phyloP scores from a whole-genome alignment of 2,329 filamentous ascomycete species.

The Neocatenulostroma microsporum region DNA sequence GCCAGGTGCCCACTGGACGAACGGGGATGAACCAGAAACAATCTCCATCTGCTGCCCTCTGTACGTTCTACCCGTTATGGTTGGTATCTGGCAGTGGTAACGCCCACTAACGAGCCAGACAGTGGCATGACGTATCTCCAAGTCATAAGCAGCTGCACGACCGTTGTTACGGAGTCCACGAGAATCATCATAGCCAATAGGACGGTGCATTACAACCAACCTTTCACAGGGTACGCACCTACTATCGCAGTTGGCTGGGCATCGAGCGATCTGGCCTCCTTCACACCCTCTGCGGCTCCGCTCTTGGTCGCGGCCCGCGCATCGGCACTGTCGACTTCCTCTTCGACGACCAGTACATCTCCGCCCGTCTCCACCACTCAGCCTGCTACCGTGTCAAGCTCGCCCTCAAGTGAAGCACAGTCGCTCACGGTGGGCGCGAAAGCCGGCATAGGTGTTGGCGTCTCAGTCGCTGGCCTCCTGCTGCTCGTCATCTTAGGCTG shows the following conservation, averaged over 20 bases:
- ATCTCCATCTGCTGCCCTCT: slow-evolving; percentile 1
- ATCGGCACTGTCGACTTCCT: neutral
- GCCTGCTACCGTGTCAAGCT: neutral
- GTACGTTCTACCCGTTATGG: neutral
- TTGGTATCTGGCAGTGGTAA: neutral
- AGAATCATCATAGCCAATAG: neutral
- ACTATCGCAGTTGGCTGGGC: slow-evolving; percentile 1
- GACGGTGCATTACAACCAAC: neutral
- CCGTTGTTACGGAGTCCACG: neutral
- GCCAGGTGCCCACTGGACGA: neutral
- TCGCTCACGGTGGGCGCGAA: neutral
- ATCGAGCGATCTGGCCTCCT: neutral
- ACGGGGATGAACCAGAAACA: neutral
- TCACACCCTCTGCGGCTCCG: neutral
- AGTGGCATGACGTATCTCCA: slow-evolving; percentile 3
- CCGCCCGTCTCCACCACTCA: neutral
- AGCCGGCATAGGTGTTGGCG: slow-evolving; percentile 2
- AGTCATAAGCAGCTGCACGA: neutral
- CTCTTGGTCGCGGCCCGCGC: neutral
- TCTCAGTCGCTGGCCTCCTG: neutral
- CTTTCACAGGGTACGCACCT: slow-evolving; percentile 1
- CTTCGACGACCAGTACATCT: neutral
- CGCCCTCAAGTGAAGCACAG: neutral
- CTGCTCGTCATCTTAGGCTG: neutral
- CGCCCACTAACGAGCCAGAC: too few relatives aligned